These are phyloP conservation scores for Thinopyrum elongatum DNA, from an alignment of 176 grass and related monocot species.

Conservation along the genomic window DNA sequence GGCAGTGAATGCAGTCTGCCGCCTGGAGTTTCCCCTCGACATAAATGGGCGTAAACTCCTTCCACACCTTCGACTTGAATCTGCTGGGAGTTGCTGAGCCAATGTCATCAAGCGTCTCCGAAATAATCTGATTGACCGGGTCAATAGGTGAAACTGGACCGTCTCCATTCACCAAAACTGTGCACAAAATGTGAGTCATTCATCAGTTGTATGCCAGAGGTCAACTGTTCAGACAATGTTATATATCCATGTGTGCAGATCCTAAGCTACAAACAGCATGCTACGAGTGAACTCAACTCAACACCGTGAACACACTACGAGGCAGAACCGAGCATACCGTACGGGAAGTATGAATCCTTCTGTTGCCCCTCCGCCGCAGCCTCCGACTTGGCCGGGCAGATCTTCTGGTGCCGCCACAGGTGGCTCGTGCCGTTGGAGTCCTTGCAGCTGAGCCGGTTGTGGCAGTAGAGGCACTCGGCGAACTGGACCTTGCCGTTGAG, in stretches of 20 bases:
- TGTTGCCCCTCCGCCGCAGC: background rate
- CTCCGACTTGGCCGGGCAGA: slow-evolving; percentile 41
- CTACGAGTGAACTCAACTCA: background rate
- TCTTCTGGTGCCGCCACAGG: slow-evolving; percentile 61
- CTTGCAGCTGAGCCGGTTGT: slow-evolving; percentile 50
- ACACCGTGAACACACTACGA: background rate
- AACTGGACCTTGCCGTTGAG: slow-evolving; percentile 48
- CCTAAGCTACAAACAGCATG: slow-evolving; percentile 5
- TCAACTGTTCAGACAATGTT: background rate
- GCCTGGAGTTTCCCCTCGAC: slow-evolving; percentile 43
- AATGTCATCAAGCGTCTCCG: slow-evolving; percentile 25
- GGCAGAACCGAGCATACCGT: slow-evolving; percentile 27
- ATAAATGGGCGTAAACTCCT: slow-evolving; percentile 44
- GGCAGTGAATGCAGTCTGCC: slow-evolving; percentile 50
- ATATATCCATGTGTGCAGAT: background rate
- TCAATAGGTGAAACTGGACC: slow-evolving; percentile 27
- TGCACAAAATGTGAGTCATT: background rate
- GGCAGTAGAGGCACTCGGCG: slow-evolving; percentile 57
- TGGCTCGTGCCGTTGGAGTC: slow-evolving; percentile 62
- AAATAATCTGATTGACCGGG: slow-evolving; percentile 18
- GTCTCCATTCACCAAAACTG: slow-evolving; percentile 39
- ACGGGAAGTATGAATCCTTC: slow-evolving; percentile 47
- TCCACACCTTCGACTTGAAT: slow-evolving; percentile 69
- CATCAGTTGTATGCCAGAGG: background rate
- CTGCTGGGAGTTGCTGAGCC: slow-evolving; percentile 30